Base-by-base conservation (phyloP, 176 grass and related monocot species). In the Elymus sibiricus region DNA sequence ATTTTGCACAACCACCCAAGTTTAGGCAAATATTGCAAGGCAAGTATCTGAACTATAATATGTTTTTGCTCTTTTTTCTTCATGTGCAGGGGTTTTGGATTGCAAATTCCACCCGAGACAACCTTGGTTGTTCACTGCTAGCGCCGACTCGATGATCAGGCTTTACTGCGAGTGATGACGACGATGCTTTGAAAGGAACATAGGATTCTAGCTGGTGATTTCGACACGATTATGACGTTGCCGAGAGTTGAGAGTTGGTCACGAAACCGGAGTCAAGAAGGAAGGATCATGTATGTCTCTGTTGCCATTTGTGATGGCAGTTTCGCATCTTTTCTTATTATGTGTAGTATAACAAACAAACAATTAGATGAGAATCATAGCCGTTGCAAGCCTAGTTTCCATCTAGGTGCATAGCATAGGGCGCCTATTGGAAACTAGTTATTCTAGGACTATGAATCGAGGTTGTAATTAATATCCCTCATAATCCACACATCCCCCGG, bases 71-170 rank as follows among this genome's bases (percentile, higher is more conserved):
- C 14, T 17, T 47, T 63, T 2, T 63, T 76, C 21, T 76, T 35
- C 28, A 4, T 82, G 25, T 83, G 74, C 88, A 94, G 97, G 97
- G 39, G 90, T 98, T 64, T 71, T 94, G 58, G 93, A 94, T 81
- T 98, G 94, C 90, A 92, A 95, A 62, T 96, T 95, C 76, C 97
- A 95, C 81, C 97, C 88, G 13, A 92, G 83, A 87, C 97, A 98
- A 38, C 94, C 90, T 56, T 94, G 96, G 93, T 80, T 95, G 68
- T 94, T 98, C 84, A 98, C 97, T 78, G 92, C 97, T 80, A 92
- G 90, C 38, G 90, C 94, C 1, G 92, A 98, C 72, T 95, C 90
- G 0, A 11, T 92, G 6, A 94, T 95, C 51, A 92, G 91, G 80
- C 92, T 98, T 37, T 98, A 92, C 62, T 98, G 96, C 26, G 81